Evolutionary conservation across 441 rosid species (phyloP), one percentile per base, ranked within the genome.

Genomic region (Sinapis alba): DNA sequence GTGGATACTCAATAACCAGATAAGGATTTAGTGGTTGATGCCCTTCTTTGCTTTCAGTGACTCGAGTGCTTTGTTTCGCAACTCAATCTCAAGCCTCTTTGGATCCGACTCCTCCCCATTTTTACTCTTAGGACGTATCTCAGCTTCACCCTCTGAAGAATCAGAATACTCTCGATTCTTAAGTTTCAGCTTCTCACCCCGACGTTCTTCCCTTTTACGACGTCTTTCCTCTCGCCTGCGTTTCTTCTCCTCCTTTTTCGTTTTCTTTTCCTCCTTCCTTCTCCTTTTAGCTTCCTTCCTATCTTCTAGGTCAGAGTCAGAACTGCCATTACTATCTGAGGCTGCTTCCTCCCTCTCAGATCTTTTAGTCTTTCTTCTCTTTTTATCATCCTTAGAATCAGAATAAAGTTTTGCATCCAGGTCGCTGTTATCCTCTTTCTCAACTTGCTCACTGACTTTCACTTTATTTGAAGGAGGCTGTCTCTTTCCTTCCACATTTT

Each of bases 31-130:
- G 85, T 66, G 78, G 77, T 75, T 83, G 65, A 79, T 80, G 79
- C 90, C 90, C 92, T 88, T 96, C 92, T 96, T 96, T 64, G 98
- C 99, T 89, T 96, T 96, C 63, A 92, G 79, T 30, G 97, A 85
- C 80, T 96, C 98, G 0, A 96, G 84, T 64, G 99, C 99, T 85
- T 90, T 94, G 85, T 89, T 86, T 84, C 98, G 84, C 79, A 94
- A 67, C 87, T 96, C 98, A 69, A 94, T 86, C 87, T 96, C 99
- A 70, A 96, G 98, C 81, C 79, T 86, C 86, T 86, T 90, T 83
- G 89, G 94, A 75, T 89, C 88, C 23, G 86, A 67, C 57, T 80
- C 85, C 64, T 75, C 65, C 73, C 78, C 89, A 38, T 85, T 91
- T 61, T 78, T 82, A 34, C 77, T 80, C 77, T 82, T 87, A 3